Base-by-base conservation (phyloP, 225 moss, liverwort and hornwort species). In the Physcomitrium patens region DNA sequence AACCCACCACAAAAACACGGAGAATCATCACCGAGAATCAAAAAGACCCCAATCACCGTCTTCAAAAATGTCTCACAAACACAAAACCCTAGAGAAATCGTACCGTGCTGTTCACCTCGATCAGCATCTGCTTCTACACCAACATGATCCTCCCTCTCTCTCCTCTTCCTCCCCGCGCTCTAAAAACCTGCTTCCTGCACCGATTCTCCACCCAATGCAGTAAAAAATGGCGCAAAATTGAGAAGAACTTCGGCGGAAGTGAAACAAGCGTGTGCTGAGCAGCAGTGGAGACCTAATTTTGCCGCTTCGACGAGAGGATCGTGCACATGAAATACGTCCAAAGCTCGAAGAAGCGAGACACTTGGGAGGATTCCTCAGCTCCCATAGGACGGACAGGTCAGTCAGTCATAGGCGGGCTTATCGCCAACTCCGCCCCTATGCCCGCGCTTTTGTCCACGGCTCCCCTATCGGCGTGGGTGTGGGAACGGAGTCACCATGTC, bases 391-490 rank as follows among this genome's bases (percentile, higher is more conserved):
- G 44, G 12, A 1, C 16, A 12, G 12, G 12, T n/a, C 64, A 54
- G 12, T n/a, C 64, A 54, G 55, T 20, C 67, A 47, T 70, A 78
- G 60, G 70, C 18, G 11, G 28, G 72, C 79, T 83, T 83, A 83
- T 83, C 78, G 47, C 65, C 78, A 66, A 60, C 24, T 37, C 18
- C 12, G 59, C 3, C 79, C 64, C 44, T 31, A 23, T 18, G 45
- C 72, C 72, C 31, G 31, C 31, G 31, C 4, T 37, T 4, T 1
- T 0, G 7, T 37, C 5, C 2, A 37, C 7, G 31, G 31, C 31
- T 37, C n/a, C n/a, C n/a, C 31, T 37, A 37, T 37, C 7, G 31
- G 5, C 31, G 31, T 37, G 31, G 4, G 31, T 4, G 0, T 37
- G 31, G 4, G 31, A 37, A 37, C 31, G 7, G 31, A 1, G 2